These are phyloP conservation scores for Gomphus bonarii DNA, from an alignment of 1,284 basidiomycete species.

Conservation along the genomic window DNA sequence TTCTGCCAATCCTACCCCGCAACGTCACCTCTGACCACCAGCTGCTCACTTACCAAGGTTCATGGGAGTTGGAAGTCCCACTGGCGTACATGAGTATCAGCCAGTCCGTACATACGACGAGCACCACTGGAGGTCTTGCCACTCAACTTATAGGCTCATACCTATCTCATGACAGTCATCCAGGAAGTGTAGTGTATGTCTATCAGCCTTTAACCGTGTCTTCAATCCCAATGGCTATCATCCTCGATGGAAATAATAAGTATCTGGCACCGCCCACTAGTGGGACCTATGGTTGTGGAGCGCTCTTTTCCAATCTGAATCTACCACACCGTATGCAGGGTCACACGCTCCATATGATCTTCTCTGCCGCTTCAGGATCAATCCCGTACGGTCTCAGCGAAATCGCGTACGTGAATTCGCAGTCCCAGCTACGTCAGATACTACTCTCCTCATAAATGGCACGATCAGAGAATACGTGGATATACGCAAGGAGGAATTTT, in stretches of 20 bases:
- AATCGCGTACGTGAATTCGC: constrained; percentile 37
- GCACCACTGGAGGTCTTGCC: background rate
- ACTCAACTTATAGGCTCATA: constrained; percentile 2
- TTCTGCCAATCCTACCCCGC: too few species aligned
- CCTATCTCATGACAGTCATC: background rate
- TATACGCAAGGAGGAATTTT: constrained; percentile 49
- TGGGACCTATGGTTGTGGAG: background rate
- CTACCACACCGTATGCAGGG: background rate
- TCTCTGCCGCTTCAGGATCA: background rate
- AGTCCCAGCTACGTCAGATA: constrained; percentile 41
- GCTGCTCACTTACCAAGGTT: background rate
- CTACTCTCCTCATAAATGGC: constrained; percentile 74
- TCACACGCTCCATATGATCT: constrained; percentile 3
- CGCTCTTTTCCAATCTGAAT: background rate
- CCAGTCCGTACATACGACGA: constrained; percentile 3
- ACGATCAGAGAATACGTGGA: constrained; percentile 83
- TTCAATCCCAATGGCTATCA: background rate
- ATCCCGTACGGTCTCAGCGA: background rate
- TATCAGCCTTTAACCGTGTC: background rate
- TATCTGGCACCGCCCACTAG: background rate
- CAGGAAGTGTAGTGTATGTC: background rate
- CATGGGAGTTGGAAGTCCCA: background rate
- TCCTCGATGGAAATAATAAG: background rate
- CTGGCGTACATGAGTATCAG: background rate
- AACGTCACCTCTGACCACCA: background rate